A percentile compares a stretch with the other conserved stretches of the same genome.
These are phyloP conservation scores for Clonostachys rhizophaga DNA, from an alignment of 2,329 filamentous ascomycete species.

Conservation along the genomic window DNA sequence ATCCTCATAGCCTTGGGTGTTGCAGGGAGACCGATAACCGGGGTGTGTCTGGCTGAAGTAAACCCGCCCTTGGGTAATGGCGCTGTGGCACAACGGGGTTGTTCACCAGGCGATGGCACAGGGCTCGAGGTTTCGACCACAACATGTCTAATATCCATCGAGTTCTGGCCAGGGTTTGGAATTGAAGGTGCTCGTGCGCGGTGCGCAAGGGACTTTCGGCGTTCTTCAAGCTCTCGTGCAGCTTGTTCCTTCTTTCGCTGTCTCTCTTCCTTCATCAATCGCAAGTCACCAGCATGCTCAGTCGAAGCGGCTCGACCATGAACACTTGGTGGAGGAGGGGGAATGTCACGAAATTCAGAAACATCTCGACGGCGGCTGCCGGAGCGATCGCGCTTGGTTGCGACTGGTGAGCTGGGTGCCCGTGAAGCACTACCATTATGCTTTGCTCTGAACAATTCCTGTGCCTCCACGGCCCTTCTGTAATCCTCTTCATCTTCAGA, in stretches of 20 bases:
- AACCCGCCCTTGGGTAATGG: constrained; percentile 46
- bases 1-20: constrained; percentile 90
- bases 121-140: constrained; percentile 38
- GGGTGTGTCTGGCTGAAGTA: constrained; percentile 28
- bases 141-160: constrained; percentile 13
- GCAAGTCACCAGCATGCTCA: constrained; percentile 48
- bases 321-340: constrained; percentile 20
- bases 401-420: constrained; percentile 25
- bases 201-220: constrained; percentile 76
- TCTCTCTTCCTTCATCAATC: constrained; percentile 53
- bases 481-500: constrained; percentile 65
- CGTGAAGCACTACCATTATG: constrained; percentile 48
- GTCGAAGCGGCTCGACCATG: constrained; percentile 32
- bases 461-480: constrained; percentile 43
- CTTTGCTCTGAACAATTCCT: constrained; percentile 51
- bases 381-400: constrained; percentile 21
- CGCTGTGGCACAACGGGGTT: constrained; percentile 61
- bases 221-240: constrained; percentile 82
- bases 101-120: constrained; percentile 34
- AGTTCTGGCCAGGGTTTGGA: constrained; percentile 62
- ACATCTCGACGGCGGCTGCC: constrained; percentile 28
- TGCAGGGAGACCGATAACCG: constrained; percentile 75
- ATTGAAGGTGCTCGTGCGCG: constrained; percentile 77
- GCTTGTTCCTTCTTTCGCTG: constrained; percentile 68
- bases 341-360: constrained; percentile 19